phyloP scores from a whole-genome alignment of 2,329 filamentous ascomycete genomes.

The Neonectria hederae region DNA sequence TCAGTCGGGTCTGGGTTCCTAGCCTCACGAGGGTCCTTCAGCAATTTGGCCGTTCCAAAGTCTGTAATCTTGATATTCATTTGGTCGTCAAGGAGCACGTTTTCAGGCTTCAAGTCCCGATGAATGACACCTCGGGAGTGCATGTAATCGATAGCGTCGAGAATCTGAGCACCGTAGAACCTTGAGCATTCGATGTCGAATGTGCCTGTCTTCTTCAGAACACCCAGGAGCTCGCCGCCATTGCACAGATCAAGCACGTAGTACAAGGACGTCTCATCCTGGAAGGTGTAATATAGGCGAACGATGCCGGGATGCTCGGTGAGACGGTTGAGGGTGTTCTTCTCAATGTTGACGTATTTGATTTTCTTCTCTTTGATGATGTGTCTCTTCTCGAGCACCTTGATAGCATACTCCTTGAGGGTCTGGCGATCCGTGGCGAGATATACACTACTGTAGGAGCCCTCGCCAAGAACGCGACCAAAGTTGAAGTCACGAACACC shows the following conservation, averaged over 20 bases:
- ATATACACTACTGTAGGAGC: constrained; percentile 96
- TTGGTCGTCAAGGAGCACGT: constrained; percentile 91
- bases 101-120: constrained; percentile 95
- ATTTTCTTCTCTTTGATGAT: constrained; percentile 99
- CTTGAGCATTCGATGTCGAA: constrained; percentile 95
- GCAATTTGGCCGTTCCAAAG: constrained; percentile 96
- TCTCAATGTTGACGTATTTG: constrained; percentile 99
- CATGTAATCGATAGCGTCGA: constrained; percentile 98
- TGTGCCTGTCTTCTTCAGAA: constrained; percentile 91
- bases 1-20: constrained; percentile 54
- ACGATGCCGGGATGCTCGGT: constrained; percentile 98
- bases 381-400: constrained; percentile 96
- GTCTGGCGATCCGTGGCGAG: constrained; percentile 94
- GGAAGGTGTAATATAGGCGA: constrained; percentile 97
- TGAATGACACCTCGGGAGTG: constrained; percentile 96
- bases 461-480: constrained; percentile 88
- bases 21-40: constrained; percentile 57
- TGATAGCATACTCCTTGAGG: constrained; percentile 95
- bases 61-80: constrained; percentile 99
- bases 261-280: constrained; percentile 94
- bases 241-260: constrained; percentile 95
- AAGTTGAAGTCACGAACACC: constrained; percentile 97
- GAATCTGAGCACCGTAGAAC: constrained; percentile 95
- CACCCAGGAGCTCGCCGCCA: constrained; percentile 89
- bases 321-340: constrained; percentile 94